Evolutionary conservation across 768 basidiomycete genomes (phyloP), one percentile per base, ranked within the genome.

Genomic region (Leccinum boreale): DNA sequence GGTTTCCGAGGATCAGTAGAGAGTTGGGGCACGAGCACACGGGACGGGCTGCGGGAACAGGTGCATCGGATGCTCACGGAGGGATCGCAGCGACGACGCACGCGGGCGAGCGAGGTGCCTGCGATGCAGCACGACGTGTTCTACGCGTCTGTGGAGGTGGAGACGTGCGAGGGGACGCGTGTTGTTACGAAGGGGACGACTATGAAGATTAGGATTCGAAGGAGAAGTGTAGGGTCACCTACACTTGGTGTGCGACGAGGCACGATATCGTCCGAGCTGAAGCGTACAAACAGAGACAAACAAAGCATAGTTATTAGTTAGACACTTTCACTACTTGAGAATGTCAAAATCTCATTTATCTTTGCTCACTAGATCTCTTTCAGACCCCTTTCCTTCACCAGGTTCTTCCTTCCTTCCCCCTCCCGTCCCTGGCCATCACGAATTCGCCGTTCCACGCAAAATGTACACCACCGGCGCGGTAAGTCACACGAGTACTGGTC

Each of bases 371-470:
- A 28, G 26, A 4, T 29, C 29, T 5, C 29, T 29, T 29, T 11
- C 1, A 33, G 33, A 33, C 33, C 79, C 79, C 3, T 80, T 80
- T 72, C 87, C 86, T 0, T 86, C 85, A 0, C 88, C 88, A 3
- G 83, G 83, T 0, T 86, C 84, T 5, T 77, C 84, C 0, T 89
- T 89, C 62, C 65, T 87, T 3, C 85, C 88, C 2, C 88, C 88
- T 4, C 87, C 88, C 4, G 77, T 81, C 4, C 85, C 84, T 1
- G 81, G 81, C 3, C 77, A 81, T 29, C 86, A 89, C 76, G 87
- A 90, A 65, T 88, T 86, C 65, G 86, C 85, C 12, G 64, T 81
- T 58, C 77, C 77, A 0, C 71, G 58, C 1, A 72, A 61, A 48
- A 64, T 58, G 71, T 58, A 66, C 56, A 62, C 63, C 35, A 35